These are phyloP conservation scores for Sonneratia caseolaris DNA, from an alignment of 345 rosid species.

Conservation along the genomic window DNA sequence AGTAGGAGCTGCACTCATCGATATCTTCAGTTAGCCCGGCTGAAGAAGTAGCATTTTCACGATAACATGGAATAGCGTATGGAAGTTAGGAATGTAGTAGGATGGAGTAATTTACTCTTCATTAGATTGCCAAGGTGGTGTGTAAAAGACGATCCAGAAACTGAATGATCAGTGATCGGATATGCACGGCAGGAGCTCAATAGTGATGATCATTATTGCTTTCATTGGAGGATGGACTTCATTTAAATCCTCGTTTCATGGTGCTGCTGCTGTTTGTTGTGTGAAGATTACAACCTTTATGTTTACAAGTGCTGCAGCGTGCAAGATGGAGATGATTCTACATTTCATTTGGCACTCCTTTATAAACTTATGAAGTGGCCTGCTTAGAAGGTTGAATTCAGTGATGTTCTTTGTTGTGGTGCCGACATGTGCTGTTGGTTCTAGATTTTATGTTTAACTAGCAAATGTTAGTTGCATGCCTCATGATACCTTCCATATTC, in stretches of 20 bases:
- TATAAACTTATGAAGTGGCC: background rate
- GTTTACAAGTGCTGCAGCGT: background rate
- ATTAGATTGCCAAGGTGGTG: background rate
- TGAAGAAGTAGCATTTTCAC: background rate
- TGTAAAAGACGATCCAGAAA: background rate
- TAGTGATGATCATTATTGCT: too few species aligned
- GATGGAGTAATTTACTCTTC: too few species aligned
- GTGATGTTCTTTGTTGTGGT: too few species aligned
- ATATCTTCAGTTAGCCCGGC: background rate
- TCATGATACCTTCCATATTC: background rate
- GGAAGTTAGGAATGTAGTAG: background rate
- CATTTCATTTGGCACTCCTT: background rate
- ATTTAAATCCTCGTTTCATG: background rate
- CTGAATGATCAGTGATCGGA: background rate
- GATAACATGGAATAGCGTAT: too few species aligned
- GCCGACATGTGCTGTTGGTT: too few species aligned
- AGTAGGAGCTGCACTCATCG: background rate
- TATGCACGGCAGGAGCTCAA: too few species aligned
- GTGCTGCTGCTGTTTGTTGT: background rate
- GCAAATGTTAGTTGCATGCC: background rate
- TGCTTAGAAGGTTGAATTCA: background rate
- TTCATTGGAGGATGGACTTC: background rate
- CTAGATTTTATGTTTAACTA: background rate
- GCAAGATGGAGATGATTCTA: background rate
- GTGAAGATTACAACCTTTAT: background rate